Percentiles rank a stretch among this genome's conserved stretches.
phyloP scores from a whole-genome alignment of 208 protist genomes.

The Trypanosoma cruzi region DNA sequence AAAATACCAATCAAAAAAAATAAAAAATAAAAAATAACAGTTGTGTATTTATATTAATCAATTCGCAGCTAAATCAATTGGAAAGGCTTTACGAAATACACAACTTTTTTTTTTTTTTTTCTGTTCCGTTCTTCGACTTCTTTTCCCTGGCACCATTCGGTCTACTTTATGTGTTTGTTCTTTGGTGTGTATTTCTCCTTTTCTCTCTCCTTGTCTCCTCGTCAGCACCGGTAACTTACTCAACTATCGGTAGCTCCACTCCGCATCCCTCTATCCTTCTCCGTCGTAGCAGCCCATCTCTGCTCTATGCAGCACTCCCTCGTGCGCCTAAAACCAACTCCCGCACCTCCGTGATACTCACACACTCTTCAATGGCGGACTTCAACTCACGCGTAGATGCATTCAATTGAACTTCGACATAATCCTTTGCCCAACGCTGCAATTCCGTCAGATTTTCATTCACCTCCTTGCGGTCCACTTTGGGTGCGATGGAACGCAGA shows the following conservation, averaged over 20 bases:
- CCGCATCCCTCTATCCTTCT: neutral
- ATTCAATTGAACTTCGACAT: slow-evolving; percentile 41
- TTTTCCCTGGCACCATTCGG: too few species aligned
- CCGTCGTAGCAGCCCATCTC: neutral
- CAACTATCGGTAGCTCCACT: neutral
- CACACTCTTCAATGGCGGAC: slow-evolving; percentile 54
- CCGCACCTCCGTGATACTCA: slow-evolving; percentile 53
- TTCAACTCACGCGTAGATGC: slow-evolving; percentile 36
- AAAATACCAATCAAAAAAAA: neutral
- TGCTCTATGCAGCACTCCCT: neutral
- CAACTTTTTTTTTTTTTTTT: neutral
- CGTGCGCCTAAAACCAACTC: slow-evolving; percentile 36
- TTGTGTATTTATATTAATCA: neutral
- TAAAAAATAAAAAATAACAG: slow-evolving; percentile 19
- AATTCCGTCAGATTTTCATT: slow-evolving; percentile 65
- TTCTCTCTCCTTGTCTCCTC: too few species aligned
- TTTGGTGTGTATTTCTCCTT: too few species aligned
- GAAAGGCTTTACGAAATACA: neutral
- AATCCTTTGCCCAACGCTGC: slow-evolving; percentile 38
- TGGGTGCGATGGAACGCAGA: slow-evolving; percentile 57
- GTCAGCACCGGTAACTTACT: too few species aligned
- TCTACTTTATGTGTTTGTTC: neutral
- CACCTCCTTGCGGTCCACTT: slow-evolving; percentile 61
- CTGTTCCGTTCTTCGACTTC: neutral
- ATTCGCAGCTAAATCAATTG: too few species aligned